Evolutionary conservation across 2,329 filamentous ascomycete genomes (phyloP).

Genomic region (Dendryphion nanum): DNA sequence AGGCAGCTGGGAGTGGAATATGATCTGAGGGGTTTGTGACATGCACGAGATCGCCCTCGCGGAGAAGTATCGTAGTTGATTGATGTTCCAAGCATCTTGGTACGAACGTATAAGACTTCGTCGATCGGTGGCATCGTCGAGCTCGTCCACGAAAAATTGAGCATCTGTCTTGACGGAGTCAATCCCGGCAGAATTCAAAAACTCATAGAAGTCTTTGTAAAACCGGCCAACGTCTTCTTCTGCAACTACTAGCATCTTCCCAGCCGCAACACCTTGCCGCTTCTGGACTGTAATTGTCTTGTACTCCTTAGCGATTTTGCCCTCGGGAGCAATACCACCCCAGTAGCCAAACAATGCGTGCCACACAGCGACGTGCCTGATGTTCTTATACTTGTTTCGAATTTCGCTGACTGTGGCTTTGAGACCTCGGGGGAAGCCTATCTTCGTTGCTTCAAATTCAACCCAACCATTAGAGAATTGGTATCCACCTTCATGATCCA

Average conservation of each 20-base stretch:
- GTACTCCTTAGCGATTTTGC: conserved; percentile 74
- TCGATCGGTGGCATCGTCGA: conserved; percentile 67
- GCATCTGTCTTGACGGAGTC: conserved; percentile 91
- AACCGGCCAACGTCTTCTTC: conserved; percentile 72
- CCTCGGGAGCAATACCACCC: conserved; percentile 78
- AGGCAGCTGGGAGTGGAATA: conserved; percentile 82
- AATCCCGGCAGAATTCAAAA: conserved; percentile 70
- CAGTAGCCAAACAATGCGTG: conserved; percentile 68
- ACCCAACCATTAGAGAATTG: conserved; percentile 57
- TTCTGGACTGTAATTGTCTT: conserved; percentile 64
- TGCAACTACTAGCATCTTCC: conserved; percentile 70
- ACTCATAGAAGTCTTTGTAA: conserved; percentile 89
- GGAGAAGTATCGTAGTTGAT: conserved; percentile 74
- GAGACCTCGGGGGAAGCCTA: conserved; percentile 77
- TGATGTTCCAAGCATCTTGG: conserved; percentile 81
- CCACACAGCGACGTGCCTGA: conserved; percentile 89
- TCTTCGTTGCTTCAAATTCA: conserved; percentile 80
- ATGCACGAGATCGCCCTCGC: conserved; percentile 87
- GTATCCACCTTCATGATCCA: conserved; percentile 50
- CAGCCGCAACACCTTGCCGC: conserved; percentile 57
- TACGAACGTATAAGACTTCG: conserved; percentile 71
- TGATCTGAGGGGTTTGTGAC: conserved; percentile 81
- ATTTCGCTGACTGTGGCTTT: conserved; percentile 58
- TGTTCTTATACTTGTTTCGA: conserved; percentile 55
- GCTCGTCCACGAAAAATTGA: conserved; percentile 83